phyloP scores from a whole-genome alignment of 495 filamentous ascomycete genomes.

The Daldinia childiae region DNA sequence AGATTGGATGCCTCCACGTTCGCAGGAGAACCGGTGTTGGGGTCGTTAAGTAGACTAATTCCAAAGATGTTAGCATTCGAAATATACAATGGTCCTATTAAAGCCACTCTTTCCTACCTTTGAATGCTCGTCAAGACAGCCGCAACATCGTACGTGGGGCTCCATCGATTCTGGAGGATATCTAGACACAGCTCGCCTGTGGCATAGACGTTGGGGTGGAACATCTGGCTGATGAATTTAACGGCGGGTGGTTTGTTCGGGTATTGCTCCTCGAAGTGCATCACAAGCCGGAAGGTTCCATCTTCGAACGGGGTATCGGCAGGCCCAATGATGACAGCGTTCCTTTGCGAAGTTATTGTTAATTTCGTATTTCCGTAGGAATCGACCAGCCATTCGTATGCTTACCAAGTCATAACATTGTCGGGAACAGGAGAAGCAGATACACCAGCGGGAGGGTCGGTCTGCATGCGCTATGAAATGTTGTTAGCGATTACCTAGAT shows the following conservation, averaged over 20 bases:
- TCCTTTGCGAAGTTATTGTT: slow-evolving; percentile 66
- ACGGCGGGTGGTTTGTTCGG: slow-evolving; percentile 97
- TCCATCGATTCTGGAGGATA: slow-evolving; percentile 98
- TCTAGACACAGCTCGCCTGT: slow-evolving; percentile 97
- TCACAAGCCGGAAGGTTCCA: slow-evolving; percentile 95
- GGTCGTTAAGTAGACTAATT: slow-evolving; percentile 91
- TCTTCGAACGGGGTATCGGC: slow-evolving; percentile 98
- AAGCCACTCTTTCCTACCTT: slow-evolving; percentile 65
- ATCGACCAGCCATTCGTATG: slow-evolving; percentile 11
- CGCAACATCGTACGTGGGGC: slow-evolving; percentile 97
- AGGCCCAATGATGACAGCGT: slow-evolving; percentile 97
- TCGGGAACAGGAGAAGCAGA: slow-evolving; percentile 96
- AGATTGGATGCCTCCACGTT: slow-evolving; percentile 99
- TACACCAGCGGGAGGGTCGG: slow-evolving; percentile 95
- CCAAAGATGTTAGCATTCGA: slow-evolving; percentile 21
- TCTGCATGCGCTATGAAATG: slow-evolving; percentile 91
- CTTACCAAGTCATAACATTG: slow-evolving; percentile 99
- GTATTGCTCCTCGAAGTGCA: slow-evolving; percentile 99
- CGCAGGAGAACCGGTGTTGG: slow-evolving; percentile 95
- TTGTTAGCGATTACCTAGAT: slow-evolving; percentile 18
- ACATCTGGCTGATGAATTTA: slow-evolving; percentile 99
- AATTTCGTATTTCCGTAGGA: slow-evolving; percentile 11
- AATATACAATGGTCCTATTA: not conserved
- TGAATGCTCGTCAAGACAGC: slow-evolving; percentile 97
- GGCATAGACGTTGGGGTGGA: slow-evolving; percentile 97